Conservation (phyloP, 768 basidiomycete species). For the Termitomyces sp. region DNA sequence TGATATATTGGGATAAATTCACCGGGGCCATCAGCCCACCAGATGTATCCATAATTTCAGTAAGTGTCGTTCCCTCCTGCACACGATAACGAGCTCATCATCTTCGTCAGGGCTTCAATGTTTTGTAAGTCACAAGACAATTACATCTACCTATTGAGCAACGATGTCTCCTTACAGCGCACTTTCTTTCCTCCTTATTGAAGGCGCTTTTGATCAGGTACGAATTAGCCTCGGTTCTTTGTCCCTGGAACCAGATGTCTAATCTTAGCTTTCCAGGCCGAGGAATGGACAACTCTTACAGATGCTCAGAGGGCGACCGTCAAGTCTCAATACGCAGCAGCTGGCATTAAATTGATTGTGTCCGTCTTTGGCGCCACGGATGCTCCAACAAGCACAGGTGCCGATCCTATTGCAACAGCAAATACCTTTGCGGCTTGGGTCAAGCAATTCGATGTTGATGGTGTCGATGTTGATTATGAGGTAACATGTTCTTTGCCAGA, state of each 20-base stretch:
- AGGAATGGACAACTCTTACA: slow-evolving; percentile 46
- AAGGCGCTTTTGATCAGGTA: slow-evolving; percentile 54
- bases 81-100: neutral
- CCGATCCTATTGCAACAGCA: slow-evolving; percentile 58
- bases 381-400: slow-evolving; percentile 48
- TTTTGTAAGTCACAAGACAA: slow-evolving; percentile 36
- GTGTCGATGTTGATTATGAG: slow-evolving; percentile 74
- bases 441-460: slow-evolving; percentile 54
- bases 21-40: slow-evolving; percentile 46
- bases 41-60: slow-evolving; percentile 34
- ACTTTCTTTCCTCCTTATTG: slow-evolving; percentile 49
- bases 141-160: neutral
- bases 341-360: slow-evolving; percentile 58
- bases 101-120: slow-evolving; percentile 44
- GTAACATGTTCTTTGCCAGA: slow-evolving; percentile 14
- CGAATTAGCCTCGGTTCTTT: neutral
- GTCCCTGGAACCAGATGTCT: neutral
- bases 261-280: slow-evolving; percentile 24
- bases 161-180: slow-evolving; percentile 20
- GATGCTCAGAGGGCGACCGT: slow-evolving; percentile 43
- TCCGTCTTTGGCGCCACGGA: slow-evolving; percentile 58
- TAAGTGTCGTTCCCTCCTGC: slow-evolving; percentile 10
- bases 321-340: slow-evolving; percentile 44
- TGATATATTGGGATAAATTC: slow-evolving; percentile 36
- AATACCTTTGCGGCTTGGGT: slow-evolving; percentile 64